These are phyloP conservation scores for Aspergillus spinulosporus DNA, from an alignment of 2,329 filamentous ascomycete species.

Conservation along the genomic window DNA sequence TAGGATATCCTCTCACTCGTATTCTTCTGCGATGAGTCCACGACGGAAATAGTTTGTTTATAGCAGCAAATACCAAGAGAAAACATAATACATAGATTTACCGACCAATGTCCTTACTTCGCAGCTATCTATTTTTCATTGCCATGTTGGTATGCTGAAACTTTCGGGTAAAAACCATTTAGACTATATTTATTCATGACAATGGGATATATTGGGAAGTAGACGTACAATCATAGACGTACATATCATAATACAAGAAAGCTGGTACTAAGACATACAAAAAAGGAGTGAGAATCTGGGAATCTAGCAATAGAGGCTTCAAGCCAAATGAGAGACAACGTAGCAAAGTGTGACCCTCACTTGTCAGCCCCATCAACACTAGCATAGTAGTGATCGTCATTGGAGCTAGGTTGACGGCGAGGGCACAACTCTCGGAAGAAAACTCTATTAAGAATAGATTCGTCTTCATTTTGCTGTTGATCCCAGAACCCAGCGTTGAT, in stretches of 20 bases:
- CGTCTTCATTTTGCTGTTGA: slow-evolving; percentile 5
- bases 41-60: slow-evolving; percentile 19
- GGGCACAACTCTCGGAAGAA: slow-evolving; percentile 8
- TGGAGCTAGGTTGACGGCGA: not conserved
- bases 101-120: not conserved
- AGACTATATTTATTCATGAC: no score
- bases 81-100: slow-evolving; percentile 4
- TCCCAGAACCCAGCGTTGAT: slow-evolving; percentile 8
- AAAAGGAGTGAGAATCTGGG: no score
- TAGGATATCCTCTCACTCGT: slow-evolving; percentile 10
- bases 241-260: slow-evolving; percentile 3
- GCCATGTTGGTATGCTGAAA: no score
- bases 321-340: no score
- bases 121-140: not conserved
- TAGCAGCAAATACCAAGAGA: slow-evolving; percentile 8
- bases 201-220: no score
- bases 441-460: slow-evolving; percentile 1
- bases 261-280: no score
- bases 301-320: no score
- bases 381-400: not conserved
- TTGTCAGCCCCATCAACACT: not conserved
- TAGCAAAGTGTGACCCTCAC: not conserved
- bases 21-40: slow-evolving; percentile 17
- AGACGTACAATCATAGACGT: slow-evolving; percentile 11
- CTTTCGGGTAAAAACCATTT: no score